Conservation (phyloP, 2,329 filamentous ascomycete species). For the Neofusicoccum umdonicola region DNA sequence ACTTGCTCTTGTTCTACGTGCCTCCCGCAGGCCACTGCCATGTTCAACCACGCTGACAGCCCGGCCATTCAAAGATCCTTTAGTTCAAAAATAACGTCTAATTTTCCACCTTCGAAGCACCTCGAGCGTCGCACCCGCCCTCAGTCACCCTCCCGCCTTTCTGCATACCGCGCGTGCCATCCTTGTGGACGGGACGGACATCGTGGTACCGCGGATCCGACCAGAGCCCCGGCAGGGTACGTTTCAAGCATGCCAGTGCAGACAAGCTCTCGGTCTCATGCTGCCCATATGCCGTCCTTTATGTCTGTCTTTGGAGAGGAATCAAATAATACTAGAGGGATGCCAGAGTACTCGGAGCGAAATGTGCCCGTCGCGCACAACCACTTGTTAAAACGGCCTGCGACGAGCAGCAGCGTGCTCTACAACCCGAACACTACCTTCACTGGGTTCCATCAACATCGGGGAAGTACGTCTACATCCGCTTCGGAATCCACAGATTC, state of each 20-base stretch:
- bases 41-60: conserved; percentile 34
- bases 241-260: conserved; percentile 37
- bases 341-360: conserved; percentile 46
- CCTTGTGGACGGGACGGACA: neutral
- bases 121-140: conserved; percentile 20
- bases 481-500: conserved; percentile 85
- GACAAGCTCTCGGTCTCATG: conserved; percentile 33
- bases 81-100: conserved; percentile 29
- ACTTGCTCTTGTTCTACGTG: conserved; percentile 17
- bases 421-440: conserved; percentile 29
- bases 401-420: conserved; percentile 34
- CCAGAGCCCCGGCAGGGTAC: neutral
- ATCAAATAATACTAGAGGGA: conserved; percentile 42
- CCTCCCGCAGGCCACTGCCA: conserved; percentile 25
- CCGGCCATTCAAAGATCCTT: conserved; percentile 35
- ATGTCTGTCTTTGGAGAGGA: conserved; percentile 73
- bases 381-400: conserved; percentile 33
- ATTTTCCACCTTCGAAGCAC: conserved; percentile 33
- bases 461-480: conserved; percentile 75
- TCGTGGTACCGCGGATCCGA: neutral
- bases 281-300: conserved; percentile 63
- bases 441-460: conserved; percentile 62
- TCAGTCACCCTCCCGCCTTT: neutral
- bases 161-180: conserved; percentile 1
- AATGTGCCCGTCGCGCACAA: conserved; percentile 26